Percentiles rank a stretch among this genome's conserved stretches.
These are phyloP conservation scores for Pulveroboletus ravenelii DNA, from an alignment of 768 basidiomycete species.

Conservation along the genomic window DNA sequence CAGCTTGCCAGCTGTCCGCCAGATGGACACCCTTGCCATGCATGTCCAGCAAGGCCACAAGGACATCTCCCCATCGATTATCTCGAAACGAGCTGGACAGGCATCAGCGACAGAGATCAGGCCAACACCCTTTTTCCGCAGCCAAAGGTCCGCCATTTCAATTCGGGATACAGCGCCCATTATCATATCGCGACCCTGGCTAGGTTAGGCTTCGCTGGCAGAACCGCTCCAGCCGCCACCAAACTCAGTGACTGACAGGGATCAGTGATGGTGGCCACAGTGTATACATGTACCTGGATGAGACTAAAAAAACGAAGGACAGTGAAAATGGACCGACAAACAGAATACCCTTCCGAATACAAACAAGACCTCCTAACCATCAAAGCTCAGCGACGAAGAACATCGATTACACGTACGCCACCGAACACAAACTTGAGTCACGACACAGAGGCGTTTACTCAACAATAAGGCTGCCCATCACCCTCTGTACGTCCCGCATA, in stretches of 20 bases:
- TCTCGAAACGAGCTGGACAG: constrained; percentile 11
- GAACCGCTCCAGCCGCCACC: constrained; percentile 1
- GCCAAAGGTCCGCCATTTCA: constrained; percentile 2
- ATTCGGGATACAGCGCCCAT: constrained; percentile 2
- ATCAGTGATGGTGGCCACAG: constrained; percentile 14
- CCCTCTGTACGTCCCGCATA: constrained; percentile 67
- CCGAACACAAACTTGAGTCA: constrained; percentile 13
- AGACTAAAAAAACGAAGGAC: constrained; percentile 26
- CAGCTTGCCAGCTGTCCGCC: constrained; percentile 22
- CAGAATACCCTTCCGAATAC: constrained; percentile 11
- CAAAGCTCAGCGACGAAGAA: constrained; percentile 17
- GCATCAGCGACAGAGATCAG: constrained; percentile 12
- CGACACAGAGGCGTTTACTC: constrained; percentile 43
- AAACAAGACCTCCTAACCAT: constrained; percentile 17
- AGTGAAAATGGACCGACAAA: constrained; percentile 19
- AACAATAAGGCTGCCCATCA: constrained; percentile 71
- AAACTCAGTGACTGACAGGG: not conserved
- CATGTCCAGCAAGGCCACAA: constrained; percentile 17
- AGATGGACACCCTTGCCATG: constrained; percentile 14
- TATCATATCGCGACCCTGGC: constrained; percentile 10
- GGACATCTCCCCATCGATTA: constrained; percentile 11
- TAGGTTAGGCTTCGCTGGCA: not conserved
- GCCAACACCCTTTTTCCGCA: constrained; percentile 12
- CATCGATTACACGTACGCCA: constrained; percentile 19
- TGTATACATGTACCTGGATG: constrained; percentile 23